Evolutionary conservation across 2,329 filamentous ascomycete genomes (phyloP).

Genomic region (Pseudopithomyces maydicus): DNA sequence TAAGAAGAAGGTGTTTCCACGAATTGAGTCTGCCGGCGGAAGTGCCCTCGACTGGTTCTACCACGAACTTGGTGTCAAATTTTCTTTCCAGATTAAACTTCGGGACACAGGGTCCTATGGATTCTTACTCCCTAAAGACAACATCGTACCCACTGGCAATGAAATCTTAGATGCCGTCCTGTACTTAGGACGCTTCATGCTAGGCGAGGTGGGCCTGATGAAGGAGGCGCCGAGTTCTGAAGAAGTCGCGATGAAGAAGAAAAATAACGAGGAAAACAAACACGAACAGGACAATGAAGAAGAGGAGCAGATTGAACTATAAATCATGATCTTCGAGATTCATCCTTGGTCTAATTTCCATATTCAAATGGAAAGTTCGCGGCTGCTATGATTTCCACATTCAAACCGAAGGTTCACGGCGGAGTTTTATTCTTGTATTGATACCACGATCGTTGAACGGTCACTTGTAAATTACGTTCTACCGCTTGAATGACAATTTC

Average conservation of each 20-base stretch:
- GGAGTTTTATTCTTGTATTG: not conserved
- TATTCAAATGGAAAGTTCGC: no score
- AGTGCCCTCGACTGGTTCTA: constrained; percentile 96
- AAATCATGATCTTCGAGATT: not conserved
- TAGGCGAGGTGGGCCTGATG: constrained; percentile 51
- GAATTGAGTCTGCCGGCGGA: constrained; percentile 78
- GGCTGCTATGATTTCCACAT: no score
- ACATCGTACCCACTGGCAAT: constrained; percentile 87
- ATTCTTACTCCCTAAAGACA: constrained; percentile 82
- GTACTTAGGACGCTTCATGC: constrained; percentile 80
- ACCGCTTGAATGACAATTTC: no score
- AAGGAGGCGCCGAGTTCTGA: constrained; percentile 7
- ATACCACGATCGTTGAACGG: not conserved
- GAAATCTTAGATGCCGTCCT: constrained; percentile 84
- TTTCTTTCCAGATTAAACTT: constrained; percentile 92
- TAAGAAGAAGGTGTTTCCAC: constrained; percentile 50
- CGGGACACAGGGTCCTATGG: constrained; percentile 93
- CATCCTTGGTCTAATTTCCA: not conserved
- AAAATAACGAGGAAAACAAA: constrained; percentile 2
- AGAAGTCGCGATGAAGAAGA: not conserved
- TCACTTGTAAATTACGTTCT: no score
- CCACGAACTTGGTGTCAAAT: constrained; percentile 79
- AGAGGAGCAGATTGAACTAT: constrained; percentile 10
- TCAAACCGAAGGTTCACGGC: no score
- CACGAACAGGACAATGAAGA: not conserved